Evolutionary conservation across 306 rosid genomes (phyloP).

Genomic region (Inga oerstediana): DNA sequence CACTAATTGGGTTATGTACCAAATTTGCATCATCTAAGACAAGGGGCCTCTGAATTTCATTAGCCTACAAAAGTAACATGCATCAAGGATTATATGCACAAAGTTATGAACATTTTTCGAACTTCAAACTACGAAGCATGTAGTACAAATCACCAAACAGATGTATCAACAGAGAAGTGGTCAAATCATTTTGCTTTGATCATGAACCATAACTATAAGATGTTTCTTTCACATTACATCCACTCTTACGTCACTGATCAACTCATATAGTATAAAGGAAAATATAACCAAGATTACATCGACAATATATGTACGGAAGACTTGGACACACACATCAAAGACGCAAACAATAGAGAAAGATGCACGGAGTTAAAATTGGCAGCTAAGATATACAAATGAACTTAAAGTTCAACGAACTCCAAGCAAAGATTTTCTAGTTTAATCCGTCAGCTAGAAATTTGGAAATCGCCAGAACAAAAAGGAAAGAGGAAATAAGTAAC

Average conservation of each 20-base stretch:
- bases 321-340: not conserved
- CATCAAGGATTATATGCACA: slow-evolving; percentile 17
- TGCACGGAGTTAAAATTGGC: not conserved
- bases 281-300: not conserved
- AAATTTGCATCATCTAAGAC: slow-evolving; percentile 49
- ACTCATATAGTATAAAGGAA: not conserved
- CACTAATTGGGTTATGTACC: slow-evolving; percentile 39
- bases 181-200: slow-evolving; percentile 11
- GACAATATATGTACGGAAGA: not conserved
- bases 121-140: not conserved
- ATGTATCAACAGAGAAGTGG: slow-evolving; percentile 5
- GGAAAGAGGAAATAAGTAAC: not conserved
- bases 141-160: not conserved
- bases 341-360: not conserved
- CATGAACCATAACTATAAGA: not conserved
- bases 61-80: slow-evolving; percentile 38
- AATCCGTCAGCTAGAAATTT: slow-evolving; percentile 17
- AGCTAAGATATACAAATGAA: not conserved
- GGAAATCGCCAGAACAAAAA: not conserved
- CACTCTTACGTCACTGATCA: not conserved
- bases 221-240: not conserved
- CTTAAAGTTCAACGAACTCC: slow-evolving; percentile 9
- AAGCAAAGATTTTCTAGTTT: not conserved
- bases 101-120: not conserved
- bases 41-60: slow-evolving; percentile 68